Evolutionary conservation across 2,329 filamentous ascomycete species (phyloP).

Genomic region (Pestalotiopsis sp.): DNA sequence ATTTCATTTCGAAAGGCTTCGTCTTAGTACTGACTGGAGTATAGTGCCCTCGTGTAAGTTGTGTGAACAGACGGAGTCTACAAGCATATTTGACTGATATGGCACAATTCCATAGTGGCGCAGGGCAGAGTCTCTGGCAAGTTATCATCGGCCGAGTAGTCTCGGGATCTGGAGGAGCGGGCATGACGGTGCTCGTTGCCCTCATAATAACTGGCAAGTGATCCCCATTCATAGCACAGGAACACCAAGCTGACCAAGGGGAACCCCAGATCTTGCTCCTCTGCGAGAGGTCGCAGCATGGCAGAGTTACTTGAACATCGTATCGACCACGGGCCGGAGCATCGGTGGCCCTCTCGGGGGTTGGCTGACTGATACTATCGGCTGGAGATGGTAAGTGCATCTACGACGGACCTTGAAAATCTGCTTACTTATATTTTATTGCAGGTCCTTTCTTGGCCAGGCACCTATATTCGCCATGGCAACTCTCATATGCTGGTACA

Average conservation of each 20-base stretch:
- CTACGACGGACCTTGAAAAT: background rate
- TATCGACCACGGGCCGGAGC: slow-evolving; percentile 50
- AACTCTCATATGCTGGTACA: slow-evolving; percentile 36
- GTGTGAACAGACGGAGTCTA: no score
- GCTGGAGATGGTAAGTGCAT: slow-evolving; percentile 60
- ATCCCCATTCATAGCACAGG: background rate
- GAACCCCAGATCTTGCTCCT: slow-evolving; percentile 46
- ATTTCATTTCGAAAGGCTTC: no score
- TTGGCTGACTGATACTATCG: slow-evolving; percentile 59
- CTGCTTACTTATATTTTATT: background rate
- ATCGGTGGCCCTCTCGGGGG: slow-evolving; percentile 59
- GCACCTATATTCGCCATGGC: slow-evolving; percentile 54
- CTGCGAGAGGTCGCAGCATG: slow-evolving; percentile 53
- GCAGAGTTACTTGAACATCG: slow-evolving; percentile 54
- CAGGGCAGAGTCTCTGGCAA: slow-evolving; percentile 5
- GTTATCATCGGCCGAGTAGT: slow-evolving; percentile 10
- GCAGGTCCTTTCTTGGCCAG: slow-evolving; percentile 57
- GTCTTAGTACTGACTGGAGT: no score
- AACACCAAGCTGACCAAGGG: background rate
- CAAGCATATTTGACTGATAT: no score
- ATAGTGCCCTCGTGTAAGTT: no score
- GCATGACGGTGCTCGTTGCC: background rate
- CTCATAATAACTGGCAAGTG: background rate
- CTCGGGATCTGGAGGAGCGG: slow-evolving; percentile 8
- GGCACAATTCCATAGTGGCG: background rate